A percentile compares a stretch with the other conserved stretches of the same genome.
Evolutionary conservation across 2,329 filamentous ascomycete species (phyloP).

Genomic region (Pseudogymnoascus sp.): DNA sequence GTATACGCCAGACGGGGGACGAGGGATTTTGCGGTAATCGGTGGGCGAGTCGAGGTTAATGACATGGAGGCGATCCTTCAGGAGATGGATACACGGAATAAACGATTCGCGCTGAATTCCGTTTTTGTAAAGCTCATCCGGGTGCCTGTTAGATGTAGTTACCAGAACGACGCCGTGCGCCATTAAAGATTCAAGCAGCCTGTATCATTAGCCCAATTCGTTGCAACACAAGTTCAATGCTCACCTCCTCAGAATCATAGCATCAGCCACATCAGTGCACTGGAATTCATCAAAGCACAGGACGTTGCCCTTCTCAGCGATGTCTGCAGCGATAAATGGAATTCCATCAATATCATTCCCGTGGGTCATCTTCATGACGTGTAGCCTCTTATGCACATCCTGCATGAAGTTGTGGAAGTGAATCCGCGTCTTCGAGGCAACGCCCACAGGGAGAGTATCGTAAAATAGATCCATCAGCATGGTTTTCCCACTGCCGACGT

Average conservation of each 20-base stretch:
- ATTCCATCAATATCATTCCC: constrained; percentile 85
- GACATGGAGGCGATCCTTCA: constrained; percentile 75
- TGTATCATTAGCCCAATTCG: constrained; percentile 22
- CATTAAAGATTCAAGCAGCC: constrained; percentile 84
- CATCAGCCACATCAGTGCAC: constrained; percentile 95
- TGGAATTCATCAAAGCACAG: constrained; percentile 99
- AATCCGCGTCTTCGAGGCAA: constrained; percentile 79
- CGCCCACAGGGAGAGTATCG: constrained; percentile 75
- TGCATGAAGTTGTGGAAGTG: constrained; percentile 99
- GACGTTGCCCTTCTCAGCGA: constrained; percentile 75
- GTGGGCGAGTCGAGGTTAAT: constrained; percentile 93
- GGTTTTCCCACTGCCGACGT: constrained; percentile 95
- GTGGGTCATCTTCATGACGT: constrained; percentile 80
- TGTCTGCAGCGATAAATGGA: constrained; percentile 89
- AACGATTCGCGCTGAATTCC: constrained; percentile 95
- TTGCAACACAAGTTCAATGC: constrained; percentile 13
- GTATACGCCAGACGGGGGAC: constrained; percentile 88
- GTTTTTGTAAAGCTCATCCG: constrained; percentile 94
- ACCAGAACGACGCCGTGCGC: constrained; percentile 93
- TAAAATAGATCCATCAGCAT: constrained; percentile 99
- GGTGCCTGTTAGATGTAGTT: constrained; percentile 94
- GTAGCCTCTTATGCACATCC: constrained; percentile 83
- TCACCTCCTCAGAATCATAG: constrained; percentile 84
- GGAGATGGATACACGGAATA: constrained; percentile 85
- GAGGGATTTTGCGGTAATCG: constrained; percentile 94